These are phyloP conservation scores for Amaranthus palmeri DNA, from an alignment of 148 eudicot genomes.

Conservation along the genomic window DNA sequence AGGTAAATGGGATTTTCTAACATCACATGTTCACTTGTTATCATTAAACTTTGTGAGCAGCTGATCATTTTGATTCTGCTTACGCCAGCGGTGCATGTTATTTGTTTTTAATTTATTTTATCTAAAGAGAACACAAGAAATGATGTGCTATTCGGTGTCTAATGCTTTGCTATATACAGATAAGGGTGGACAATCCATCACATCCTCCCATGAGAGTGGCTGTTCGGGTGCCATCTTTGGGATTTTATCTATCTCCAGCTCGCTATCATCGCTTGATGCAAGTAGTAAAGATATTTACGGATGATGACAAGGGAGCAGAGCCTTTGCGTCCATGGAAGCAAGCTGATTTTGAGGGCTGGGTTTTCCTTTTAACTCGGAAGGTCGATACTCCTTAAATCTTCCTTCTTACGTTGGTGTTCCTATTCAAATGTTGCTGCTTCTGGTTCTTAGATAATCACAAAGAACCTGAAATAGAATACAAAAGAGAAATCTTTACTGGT, in stretches of 20 bases:
- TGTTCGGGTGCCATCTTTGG: constrained; percentile 80
- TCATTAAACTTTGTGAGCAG: neutral
- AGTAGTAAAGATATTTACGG: constrained; percentile 65
- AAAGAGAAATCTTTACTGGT: neutral
- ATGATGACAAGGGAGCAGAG: constrained; percentile 36
- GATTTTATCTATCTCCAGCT: constrained; percentile 91
- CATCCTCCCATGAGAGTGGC: constrained; percentile 88
- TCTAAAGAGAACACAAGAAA: neutral
- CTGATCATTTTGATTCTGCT: neutral
- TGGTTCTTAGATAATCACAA: neutral
- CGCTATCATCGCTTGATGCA: constrained; percentile 97
- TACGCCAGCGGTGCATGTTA: neutral
- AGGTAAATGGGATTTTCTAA: constrained; percentile 37
- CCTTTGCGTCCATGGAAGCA: constrained; percentile 67
- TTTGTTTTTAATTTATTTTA: neutral
- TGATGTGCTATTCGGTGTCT: neutral
- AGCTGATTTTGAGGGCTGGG: constrained; percentile 96
- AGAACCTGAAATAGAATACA: neutral
- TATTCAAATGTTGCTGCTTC: constrained; percentile 2
- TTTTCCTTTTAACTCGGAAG: constrained; percentile 83
- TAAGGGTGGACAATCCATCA: constrained; percentile 60
- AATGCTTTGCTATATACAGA: constrained; percentile 35
- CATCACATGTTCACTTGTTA: constrained; percentile 1
- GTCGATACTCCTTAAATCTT: constrained; percentile 29
- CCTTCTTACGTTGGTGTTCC: neutral